Evolutionary conservation across 495 filamentous ascomycete species (phyloP), one percentile per base, ranked within the genome.

Genomic region (Trichoderma parareesei): DNA sequence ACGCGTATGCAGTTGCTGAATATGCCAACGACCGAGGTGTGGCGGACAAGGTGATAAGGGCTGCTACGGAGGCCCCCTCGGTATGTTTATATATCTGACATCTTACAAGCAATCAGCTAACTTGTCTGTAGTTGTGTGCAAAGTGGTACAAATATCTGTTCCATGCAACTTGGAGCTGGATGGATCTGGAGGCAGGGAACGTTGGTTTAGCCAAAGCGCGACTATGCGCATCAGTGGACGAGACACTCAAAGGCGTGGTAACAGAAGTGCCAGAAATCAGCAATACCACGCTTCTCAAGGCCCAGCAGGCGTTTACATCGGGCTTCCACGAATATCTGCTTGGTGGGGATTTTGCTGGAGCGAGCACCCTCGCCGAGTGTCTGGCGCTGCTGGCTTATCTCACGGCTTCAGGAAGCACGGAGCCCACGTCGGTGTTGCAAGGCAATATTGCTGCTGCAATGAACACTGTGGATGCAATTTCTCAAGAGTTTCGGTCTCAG

Each of bases 1-100:
- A 92, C 69, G 85, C 85, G 0, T 93, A 92, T 67, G 89, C 88
- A 4, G 76, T 92, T 35, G 82, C 91, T 46, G 88, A 96, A 72
- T 84, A 78, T 69, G 79, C 80, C 38, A 82, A 79, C 61, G 80
- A 64, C 16, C 20, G 9, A 13, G 38, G 42, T 3, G 53, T 44
- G 27, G 33, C 43, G 8, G 13, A 4, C 46, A 62, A 57, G 20
- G 60, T 63, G 18, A 42, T 60, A 20, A 14, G 43, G 8, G 46
- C 65, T 14, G 64, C 60, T 5, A 38, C 38, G 33, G 65, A 40
- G 10, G 41, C 4, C 9, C 37, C 41, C 0, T 44, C 18, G 55
- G 42, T 53, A 16, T 38, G 38, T 59, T 60, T 49, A 0, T 27
- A 4, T n/a, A 18, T 1, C 9, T 49, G 14, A 18, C 3, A 49